Percentiles rank a stretch among this genome's conserved stretches.
Conservation (phyloP, 495 filamentous ascomycete genomes). For the Arthonia radiata region DNA sequence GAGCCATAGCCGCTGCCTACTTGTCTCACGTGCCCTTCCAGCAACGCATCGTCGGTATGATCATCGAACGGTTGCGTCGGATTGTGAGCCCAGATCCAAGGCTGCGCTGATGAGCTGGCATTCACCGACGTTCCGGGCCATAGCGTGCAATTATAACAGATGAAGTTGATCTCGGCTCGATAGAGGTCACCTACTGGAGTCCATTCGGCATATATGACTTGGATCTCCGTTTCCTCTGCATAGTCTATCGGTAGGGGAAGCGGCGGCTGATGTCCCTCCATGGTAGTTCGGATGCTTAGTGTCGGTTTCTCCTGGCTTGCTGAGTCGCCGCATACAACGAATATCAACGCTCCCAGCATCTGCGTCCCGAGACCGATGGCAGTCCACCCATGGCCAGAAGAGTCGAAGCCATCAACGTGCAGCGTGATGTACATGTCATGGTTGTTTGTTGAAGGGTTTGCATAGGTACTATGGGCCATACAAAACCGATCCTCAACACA, state of each 20-base stretch:
- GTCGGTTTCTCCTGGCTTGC: constrained; percentile 5
- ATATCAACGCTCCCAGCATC: constrained; percentile 12
- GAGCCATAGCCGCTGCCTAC: too few species aligned
- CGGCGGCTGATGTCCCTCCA: constrained; percentile 9
- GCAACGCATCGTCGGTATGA: constrained; percentile 3
- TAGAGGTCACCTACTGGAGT: too few species aligned
- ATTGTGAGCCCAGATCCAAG: constrained; percentile 15
- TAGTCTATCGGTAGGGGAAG: too few species aligned
- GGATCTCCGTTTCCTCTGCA: too few species aligned
- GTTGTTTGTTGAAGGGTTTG: constrained; percentile 7
- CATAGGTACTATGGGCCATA: too few species aligned
- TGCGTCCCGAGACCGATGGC: constrained; percentile 10
- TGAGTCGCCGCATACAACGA: constrained; percentile 13
- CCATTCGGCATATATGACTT: too few species aligned
- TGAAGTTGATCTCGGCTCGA: constrained; percentile 4
- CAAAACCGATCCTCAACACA: too few species aligned
- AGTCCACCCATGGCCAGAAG: constrained; percentile 8
- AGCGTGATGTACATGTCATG: constrained; percentile 8
- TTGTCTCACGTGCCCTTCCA: constrained; percentile 12
- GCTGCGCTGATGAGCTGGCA: constrained; percentile 5
- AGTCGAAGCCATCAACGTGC: constrained; percentile 3
- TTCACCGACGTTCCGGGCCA: constrained; percentile 4
- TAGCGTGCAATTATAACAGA: constrained; percentile 9
- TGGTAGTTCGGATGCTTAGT: constrained; percentile 13
- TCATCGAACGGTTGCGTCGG: constrained; percentile 6